Evolutionary conservation across 2,329 filamentous ascomycete species (phyloP), one percentile per base, ranked within the genome.

Genomic region (Paracorniculantispora psalliotae): DNA sequence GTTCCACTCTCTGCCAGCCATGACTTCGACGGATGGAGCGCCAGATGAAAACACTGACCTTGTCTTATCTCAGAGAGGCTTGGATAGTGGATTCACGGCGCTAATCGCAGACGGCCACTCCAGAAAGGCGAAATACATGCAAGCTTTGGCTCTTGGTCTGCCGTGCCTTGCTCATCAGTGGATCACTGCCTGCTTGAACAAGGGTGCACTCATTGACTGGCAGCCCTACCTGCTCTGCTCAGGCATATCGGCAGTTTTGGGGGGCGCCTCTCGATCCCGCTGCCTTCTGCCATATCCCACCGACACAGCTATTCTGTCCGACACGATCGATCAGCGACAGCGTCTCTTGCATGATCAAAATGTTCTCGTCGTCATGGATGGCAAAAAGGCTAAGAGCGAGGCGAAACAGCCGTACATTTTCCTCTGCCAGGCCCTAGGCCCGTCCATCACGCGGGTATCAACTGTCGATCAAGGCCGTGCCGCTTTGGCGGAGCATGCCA

Each of bases 61-160:
- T 15, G 55, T 94, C 19, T 76, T 71, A 1, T 78, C 96, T 0
- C 84, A 76, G 1, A 64, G 77, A 12, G 71, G 77, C 23, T 81
- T 75, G 37, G 74, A 80, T 2, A 77, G 86, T 1, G 88, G 90
- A 0, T 97, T 99, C 68, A 86, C 90, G 0, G 92, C 91, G 4
- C 77, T 97, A 15, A 90, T 99, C 61, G 88, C 92, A 0, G 91
- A 97, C 67, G 83, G 85, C 4, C 89, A 96, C 70, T 94, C 90
- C 7, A 86, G 93, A 49, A 92, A 91, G 63, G 84, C 87, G 52
- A 99, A 97, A 70, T 97, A 94, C 71, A 90, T 97, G 80, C 92
- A 97, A 74, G 94, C 94, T 0, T 82, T 99, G 2, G 92, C 94
- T 0, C 82, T 99, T 0, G 91, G 91, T 1, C 75, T 99, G 0